Evolutionary conservation across 2,329 filamentous ascomycete species (phyloP).

Genomic region (Aspergillus tamarii): DNA sequence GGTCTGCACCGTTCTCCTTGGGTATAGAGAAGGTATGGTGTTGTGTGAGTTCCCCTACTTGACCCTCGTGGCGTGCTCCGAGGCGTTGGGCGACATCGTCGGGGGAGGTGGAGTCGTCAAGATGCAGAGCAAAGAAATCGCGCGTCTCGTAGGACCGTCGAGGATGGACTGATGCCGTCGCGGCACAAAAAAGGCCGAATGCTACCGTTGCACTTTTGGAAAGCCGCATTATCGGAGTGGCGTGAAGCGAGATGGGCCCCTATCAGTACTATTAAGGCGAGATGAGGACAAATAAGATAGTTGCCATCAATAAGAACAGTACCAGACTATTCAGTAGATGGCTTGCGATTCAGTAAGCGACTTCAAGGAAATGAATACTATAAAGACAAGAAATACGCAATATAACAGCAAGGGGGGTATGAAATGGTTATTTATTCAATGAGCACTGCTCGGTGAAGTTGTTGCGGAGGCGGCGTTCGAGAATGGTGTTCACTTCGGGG

Average conservation of each 20-base stretch:
- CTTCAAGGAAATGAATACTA: not conserved
- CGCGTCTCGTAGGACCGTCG: constrained; percentile 74
- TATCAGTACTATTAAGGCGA: constrained; percentile 13
- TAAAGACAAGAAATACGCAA: not conserved
- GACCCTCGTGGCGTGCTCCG: constrained; percentile 78
- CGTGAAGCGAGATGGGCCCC: constrained; percentile 4
- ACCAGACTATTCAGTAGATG: not conserved
- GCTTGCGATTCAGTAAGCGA: not conserved
- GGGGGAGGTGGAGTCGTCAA: constrained; percentile 69
- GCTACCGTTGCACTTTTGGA: constrained; percentile 26
- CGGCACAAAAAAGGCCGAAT: constrained; percentile 43
- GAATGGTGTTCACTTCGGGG: constrained; percentile 4
- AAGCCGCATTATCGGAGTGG: constrained; percentile 28
- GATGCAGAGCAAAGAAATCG: constrained; percentile 92
- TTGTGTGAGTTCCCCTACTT: constrained; percentile 73
- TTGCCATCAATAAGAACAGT: constrained; percentile 22
- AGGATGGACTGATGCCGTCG: constrained; percentile 52
- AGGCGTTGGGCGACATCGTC: constrained; percentile 69
- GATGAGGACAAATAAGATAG: constrained; percentile 19
- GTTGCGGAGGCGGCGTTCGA: constrained; percentile 1
- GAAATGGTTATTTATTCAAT: not conserved
- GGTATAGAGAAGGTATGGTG: constrained; percentile 85
- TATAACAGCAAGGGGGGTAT: not conserved
- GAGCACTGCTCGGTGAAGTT: constrained; percentile 5
- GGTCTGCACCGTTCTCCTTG: constrained; percentile 57